A percentile compares a stretch with the other conserved stretches of the same genome.
phyloP scores from a whole-genome alignment of 306 rosid species.

The Vigna nakashimae region DNA sequence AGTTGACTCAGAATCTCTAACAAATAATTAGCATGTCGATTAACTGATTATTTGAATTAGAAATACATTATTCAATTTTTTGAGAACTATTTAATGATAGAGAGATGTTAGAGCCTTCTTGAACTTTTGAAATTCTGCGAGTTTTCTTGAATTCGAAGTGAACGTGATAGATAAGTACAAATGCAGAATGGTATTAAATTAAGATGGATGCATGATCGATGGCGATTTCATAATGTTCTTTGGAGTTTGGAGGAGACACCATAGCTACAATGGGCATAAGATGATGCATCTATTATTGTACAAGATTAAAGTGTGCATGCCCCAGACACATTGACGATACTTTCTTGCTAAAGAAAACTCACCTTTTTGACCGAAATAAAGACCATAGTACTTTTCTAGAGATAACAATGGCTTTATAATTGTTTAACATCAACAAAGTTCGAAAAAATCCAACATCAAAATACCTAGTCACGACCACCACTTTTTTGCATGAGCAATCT shows the following conservation, averaged over 20 bases:
- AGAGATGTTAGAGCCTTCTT: not conserved
- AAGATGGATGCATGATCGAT: slow-evolving; percentile 11
- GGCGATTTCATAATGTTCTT: not conserved
- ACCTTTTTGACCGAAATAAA: slow-evolving; percentile 46
- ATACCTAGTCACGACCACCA: slow-evolving; percentile 41
- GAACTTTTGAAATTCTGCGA: slow-evolving; percentile 13
- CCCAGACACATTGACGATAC: slow-evolving; percentile 33
- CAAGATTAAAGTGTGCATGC: slow-evolving; percentile 38
- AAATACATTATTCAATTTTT: not conserved
- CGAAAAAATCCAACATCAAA: not conserved
- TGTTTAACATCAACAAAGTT: not conserved
- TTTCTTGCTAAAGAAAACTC: slow-evolving; percentile 31
- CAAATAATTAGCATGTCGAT: too few relatives aligned
- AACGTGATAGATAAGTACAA: slow-evolving; percentile 5
- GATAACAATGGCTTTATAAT: slow-evolving; percentile 38
- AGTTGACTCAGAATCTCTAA: rapidly evolving
- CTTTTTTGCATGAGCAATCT: slow-evolving; percentile 39
- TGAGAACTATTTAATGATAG: not conserved
- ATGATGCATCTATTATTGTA: slow-evolving; percentile 32
- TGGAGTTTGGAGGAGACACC: slow-evolving; percentile 38
- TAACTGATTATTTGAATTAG: not conserved
- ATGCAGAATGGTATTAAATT: not conserved
- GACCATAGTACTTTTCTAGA: slow-evolving; percentile 25
- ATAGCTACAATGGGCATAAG: slow-evolving; percentile 11
- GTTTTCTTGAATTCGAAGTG: slow-evolving; percentile 5